Evolutionary conservation across 2,329 filamentous ascomycete species (phyloP).

Genomic region (Eutypa lata): DNA sequence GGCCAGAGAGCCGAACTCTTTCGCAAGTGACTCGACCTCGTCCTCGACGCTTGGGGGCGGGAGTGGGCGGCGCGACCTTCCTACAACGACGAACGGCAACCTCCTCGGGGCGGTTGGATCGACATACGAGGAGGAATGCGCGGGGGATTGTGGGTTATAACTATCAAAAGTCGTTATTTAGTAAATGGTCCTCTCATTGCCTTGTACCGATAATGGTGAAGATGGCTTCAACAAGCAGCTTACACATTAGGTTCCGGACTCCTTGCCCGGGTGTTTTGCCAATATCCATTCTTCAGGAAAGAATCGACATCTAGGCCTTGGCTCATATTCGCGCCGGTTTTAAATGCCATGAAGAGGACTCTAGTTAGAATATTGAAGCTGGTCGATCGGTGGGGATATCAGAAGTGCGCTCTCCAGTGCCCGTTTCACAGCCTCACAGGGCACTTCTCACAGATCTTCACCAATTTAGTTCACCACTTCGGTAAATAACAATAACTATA

Average conservation of each 20-base stretch:
- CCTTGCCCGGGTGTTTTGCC: constrained; percentile 24
- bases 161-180: constrained; percentile 17
- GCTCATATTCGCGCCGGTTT: constrained; percentile 20
- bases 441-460: constrained; percentile 1
- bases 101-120: constrained; percentile 18
- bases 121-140: constrained; percentile 17
- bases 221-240: constrained; percentile 13
- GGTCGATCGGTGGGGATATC: constrained; percentile 5
- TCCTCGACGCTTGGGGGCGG: constrained; percentile 69
- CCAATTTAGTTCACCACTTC: background rate
- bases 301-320: constrained; percentile 22
- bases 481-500: background rate
- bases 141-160: constrained; percentile 8
- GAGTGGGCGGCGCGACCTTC: constrained; percentile 40
- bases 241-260: constrained; percentile 22
- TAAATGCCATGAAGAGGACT: constrained; percentile 6
- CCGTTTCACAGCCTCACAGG: constrained; percentile 18
- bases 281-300: constrained; percentile 28
- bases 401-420: constrained; percentile 13
- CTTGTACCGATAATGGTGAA: background rate
- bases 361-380: constrained; percentile 20
- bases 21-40: constrained; percentile 59
- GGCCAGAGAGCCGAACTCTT: constrained; percentile 49
- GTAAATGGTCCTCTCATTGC: constrained; percentile 5
- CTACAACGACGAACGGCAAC: constrained; percentile 14